A percentile compares a stretch with the other conserved stretches of the same genome.
Conservation (phyloP, 345 rosid species). For the Dipteronia dyeriana region DNA sequence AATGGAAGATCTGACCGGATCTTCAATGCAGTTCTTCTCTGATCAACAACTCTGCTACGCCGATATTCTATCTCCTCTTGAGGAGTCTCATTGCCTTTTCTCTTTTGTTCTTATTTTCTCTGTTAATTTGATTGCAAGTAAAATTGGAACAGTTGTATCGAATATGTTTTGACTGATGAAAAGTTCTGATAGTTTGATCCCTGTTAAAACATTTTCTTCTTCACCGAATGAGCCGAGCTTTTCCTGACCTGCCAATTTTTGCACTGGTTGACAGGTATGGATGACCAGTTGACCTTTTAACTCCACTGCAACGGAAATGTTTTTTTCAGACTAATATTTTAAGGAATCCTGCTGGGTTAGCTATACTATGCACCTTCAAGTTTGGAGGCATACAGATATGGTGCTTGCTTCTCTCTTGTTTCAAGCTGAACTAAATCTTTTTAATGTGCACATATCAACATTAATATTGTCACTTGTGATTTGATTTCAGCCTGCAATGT, state of each 20-base stretch:
- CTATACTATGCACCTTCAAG: slow-evolving; percentile 83
- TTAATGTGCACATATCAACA: not conserved
- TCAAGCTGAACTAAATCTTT: not conserved
- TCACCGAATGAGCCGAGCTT: slow-evolving; percentile 66
- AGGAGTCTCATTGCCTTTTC: slow-evolving; percentile 33
- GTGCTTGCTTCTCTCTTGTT: slow-evolving; percentile 28
- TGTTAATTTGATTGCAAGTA: not conserved
- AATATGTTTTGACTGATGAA: too few relatives aligned
- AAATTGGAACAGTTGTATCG: not conserved
- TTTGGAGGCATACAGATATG: slow-evolving; percentile 91
- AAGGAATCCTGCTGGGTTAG: slow-evolving; percentile 97
- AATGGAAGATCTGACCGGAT: slow-evolving; percentile 39
- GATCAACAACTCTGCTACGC: slow-evolving; percentile 83
- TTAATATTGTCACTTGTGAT: not conserved
- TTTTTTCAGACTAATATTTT: not conserved
- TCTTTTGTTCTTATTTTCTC: not conserved
- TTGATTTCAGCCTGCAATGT: slow-evolving; percentile 76
- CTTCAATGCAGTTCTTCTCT: slow-evolving; percentile 74
- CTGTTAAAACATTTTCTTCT: slow-evolving; percentile 34
- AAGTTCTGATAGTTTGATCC: not conserved
- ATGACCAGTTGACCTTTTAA: not conserved
- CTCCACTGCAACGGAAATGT: not conserved
- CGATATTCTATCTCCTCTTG: slow-evolving; percentile 59
- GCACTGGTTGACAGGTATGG: slow-evolving; percentile 91
- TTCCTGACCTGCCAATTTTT: slow-evolving; percentile 77